Evolutionary conservation across 2,329 filamentous ascomycete species (phyloP).

Genomic region (Xylaria sp.): DNA sequence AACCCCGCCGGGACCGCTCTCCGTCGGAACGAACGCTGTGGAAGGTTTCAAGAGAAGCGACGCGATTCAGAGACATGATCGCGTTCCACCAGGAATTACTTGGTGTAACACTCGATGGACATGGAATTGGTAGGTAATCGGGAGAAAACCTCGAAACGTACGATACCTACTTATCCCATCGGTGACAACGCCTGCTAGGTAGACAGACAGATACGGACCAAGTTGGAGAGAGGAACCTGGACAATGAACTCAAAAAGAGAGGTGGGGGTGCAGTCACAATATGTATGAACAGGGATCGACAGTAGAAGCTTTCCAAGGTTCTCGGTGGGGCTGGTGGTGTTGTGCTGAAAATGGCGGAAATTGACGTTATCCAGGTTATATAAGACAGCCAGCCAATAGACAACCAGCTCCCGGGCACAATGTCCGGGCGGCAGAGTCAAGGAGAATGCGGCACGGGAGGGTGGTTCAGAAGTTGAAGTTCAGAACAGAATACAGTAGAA

Average conservation of each 20-base stretch:
- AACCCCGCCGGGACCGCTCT: constrained; percentile 44
- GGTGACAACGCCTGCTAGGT: not conserved
- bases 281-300: not conserved
- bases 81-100: constrained; percentile 4
- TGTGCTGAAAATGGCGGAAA: not conserved
- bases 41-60: constrained; percentile 57
- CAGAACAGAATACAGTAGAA: not conserved
- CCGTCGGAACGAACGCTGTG: constrained; percentile 43
- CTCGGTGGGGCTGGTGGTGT: not conserved
- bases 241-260: not conserved
- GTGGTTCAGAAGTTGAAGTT: not conserved
- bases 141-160: not conserved
- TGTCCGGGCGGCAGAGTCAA: not conserved
- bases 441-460: not conserved
- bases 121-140: not conserved
- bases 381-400: not conserved
- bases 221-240: not conserved
- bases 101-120: not conserved
- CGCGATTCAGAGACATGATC: constrained; percentile 56
- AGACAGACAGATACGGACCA: not conserved
- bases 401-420: not conserved
- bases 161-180: not conserved
- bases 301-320: not conserved
- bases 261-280: not conserved
- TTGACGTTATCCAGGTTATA: not conserved